These are phyloP conservation scores for Dryadomyces sulphureus DNA, from an alignment of 2,329 filamentous ascomycete species.

Conservation along the genomic window DNA sequence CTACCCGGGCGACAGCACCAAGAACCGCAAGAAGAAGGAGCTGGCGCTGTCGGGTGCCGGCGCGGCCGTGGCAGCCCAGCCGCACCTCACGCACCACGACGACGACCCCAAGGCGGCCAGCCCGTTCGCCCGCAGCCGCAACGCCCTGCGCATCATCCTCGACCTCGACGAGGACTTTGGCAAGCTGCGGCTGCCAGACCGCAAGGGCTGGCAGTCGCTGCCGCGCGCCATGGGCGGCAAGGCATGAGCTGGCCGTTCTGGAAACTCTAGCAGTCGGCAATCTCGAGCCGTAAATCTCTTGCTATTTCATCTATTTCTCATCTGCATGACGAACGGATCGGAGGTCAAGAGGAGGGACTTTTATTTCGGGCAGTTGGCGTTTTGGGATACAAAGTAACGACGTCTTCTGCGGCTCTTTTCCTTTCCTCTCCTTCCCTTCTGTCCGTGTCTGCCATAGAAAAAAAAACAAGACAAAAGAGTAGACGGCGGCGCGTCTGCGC, in stretches of 20 bases:
- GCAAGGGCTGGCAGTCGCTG: conserved; percentile 37
- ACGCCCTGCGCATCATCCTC: conserved; percentile 88
- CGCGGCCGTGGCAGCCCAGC: background rate
- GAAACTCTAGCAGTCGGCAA: no score
- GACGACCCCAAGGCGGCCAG: conserved; percentile 42
- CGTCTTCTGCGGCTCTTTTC: background rate
- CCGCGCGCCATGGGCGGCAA: conserved; percentile 33
- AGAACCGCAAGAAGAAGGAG: conserved; percentile 25
- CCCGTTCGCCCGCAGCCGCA: conserved; percentile 53
- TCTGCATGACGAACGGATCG: background rate
- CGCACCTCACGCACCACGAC: conserved; percentile 28
- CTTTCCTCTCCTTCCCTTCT: background rate
- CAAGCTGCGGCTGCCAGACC: conserved; percentile 45
- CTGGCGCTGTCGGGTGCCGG: conserved; percentile 9
- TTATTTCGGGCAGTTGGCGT: background rate
- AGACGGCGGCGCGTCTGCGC: no score
- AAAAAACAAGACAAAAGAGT: no score
- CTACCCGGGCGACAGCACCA: conserved; percentile 42
- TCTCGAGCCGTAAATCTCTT: background rate
- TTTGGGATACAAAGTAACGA: conserved; percentile 1
- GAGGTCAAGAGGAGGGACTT: background rate
- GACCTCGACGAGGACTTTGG: conserved; percentile 93
- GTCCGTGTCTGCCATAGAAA: no score
- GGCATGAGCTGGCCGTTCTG: background rate
- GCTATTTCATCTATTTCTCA: background rate